Evolutionary conservation across 75 land plant genomes (phyloP).

Genomic region (Sequoia sempervirens): DNA sequence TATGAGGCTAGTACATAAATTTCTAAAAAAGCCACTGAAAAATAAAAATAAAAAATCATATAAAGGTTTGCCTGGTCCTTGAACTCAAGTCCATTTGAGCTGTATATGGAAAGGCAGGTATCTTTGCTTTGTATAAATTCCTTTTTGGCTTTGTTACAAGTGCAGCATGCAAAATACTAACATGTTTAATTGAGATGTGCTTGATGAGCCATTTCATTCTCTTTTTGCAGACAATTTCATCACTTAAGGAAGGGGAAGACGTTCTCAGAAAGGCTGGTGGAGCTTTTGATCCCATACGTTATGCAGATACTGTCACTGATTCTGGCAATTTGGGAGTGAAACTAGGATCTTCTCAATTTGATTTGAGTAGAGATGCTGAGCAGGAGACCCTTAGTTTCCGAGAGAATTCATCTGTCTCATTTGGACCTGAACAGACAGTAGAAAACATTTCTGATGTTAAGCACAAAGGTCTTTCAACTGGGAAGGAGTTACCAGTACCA

Average conservation of each 20-base stretch:
- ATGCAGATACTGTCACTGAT: conserved; percentile 24
- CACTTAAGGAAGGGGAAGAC: conserved; percentile 49
- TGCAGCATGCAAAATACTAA: not conserved
- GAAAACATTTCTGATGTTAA: conserved; percentile 22
- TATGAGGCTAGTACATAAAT: not conserved
- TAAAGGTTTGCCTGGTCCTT: not conserved
- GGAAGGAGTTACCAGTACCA: conserved; percentile 34
- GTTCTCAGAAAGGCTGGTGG: conserved; percentile 41
- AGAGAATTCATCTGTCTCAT: conserved; percentile 6
- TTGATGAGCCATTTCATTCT: not conserved
- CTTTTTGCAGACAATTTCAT: conserved; percentile 42
- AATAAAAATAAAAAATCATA: not conserved
- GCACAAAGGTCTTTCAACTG: conserved; percentile 6
- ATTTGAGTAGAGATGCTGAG: conserved; percentile 16
- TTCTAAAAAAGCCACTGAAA: not conserved
- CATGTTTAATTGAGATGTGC: not conserved
- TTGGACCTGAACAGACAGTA: conserved; percentile 12
- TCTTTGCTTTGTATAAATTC: not conserved
- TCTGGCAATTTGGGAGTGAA: conserved; percentile 19
- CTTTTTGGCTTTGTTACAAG: not conserved
- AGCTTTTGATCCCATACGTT: conserved; percentile 44
- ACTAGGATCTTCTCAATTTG: conserved; percentile 9
- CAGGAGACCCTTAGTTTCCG: conserved; percentile 1
- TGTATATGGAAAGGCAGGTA: not conserved
- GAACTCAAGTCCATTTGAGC: not conserved